Conservation (phyloP, 371 early-diverging fungal species). For the Rhizopus stolonifer region DNA sequence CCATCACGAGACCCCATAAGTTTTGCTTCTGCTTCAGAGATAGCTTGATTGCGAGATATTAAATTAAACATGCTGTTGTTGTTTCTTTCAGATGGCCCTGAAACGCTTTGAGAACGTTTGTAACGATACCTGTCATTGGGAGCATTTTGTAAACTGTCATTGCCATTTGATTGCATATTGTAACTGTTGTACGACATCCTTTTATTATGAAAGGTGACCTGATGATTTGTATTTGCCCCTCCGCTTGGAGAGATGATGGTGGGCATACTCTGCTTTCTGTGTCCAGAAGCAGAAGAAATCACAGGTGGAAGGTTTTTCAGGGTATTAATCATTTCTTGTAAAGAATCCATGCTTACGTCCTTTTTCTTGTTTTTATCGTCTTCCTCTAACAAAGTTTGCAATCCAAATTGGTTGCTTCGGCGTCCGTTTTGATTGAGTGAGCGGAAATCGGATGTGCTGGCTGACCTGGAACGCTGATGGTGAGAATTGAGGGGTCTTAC, state of each 20-base stretch:
- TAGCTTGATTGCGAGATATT: slow-evolving; percentile 28
- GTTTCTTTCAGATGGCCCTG: slow-evolving; percentile 2
- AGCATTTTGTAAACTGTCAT: slow-evolving; percentile 1
- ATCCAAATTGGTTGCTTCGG: slow-evolving; percentile 23
- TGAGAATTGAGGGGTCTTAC: slow-evolving; percentile 14
- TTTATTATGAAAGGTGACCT: slow-evolving; percentile 25
- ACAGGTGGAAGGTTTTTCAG: slow-evolving; percentile 14
- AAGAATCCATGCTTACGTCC: slow-evolving; percentile 14
- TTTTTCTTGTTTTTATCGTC: slow-evolving; percentile 16
- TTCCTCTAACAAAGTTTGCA: slow-evolving; percentile 37
- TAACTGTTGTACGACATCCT: slow-evolving; percentile 23
- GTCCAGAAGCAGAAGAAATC: slow-evolving; percentile 15
- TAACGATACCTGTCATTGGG: slow-evolving; percentile 22
- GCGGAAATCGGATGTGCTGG: slow-evolving; percentile 35
- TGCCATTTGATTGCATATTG: slow-evolving; percentile 25
- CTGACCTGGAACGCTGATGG: slow-evolving; percentile 49
- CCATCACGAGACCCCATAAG: slow-evolving; percentile 27
- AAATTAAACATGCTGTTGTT: not conserved
- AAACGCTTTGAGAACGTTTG: slow-evolving; percentile 13
- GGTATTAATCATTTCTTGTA: slow-evolving; percentile 15
- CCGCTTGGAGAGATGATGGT: slow-evolving; percentile 12
- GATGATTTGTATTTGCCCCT: slow-evolving; percentile 9
- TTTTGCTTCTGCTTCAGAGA: slow-evolving; percentile 43
- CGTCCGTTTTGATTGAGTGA: slow-evolving; percentile 10
- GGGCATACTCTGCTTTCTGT: slow-evolving; percentile 48